Conservation (phyloP, 2,329 filamentous ascomycete genomes). For the Podosphaera aphanis region DNA sequence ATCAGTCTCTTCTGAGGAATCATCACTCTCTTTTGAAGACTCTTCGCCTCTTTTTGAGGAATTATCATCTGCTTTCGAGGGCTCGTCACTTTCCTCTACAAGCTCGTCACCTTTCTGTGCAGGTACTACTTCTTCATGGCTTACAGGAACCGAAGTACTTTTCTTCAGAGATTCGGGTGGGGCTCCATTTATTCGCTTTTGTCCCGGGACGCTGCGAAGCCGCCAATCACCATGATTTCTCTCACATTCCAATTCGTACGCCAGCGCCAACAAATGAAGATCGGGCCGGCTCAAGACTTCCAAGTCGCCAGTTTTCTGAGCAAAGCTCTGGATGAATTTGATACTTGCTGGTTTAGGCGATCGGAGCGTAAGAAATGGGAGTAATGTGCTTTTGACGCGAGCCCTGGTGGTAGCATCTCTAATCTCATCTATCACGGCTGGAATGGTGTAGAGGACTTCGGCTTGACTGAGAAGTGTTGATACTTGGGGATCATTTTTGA, state of each 20-base stretch:
- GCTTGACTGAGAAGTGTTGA: conserved; percentile 61
- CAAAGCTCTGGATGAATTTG: conserved; percentile 61
- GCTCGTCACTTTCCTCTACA: neutral
- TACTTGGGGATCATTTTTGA: conserved; percentile 74
- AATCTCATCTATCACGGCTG: conserved; percentile 70
- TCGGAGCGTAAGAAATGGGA: conserved; percentile 63
- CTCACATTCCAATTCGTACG: conserved; percentile 88
- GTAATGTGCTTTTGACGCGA: conserved; percentile 60
- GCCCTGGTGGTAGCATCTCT: conserved; percentile 58
- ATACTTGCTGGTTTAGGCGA: conserved; percentile 55
- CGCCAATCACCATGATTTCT: conserved; percentile 76
- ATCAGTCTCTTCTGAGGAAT: no score
- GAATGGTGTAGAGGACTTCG: conserved; percentile 59
- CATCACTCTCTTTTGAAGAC: no score
- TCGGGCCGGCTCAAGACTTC: conserved; percentile 73
- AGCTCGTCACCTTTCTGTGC: neutral
- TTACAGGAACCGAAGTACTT: neutral
- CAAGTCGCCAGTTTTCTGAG: conserved; percentile 70
- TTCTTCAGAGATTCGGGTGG: conserved; percentile 16
- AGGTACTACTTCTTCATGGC: neutral
- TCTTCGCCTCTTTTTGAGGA: no score
- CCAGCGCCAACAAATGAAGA: conserved; percentile 68
- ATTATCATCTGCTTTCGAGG: no score
- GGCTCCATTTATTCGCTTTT: conserved; percentile 53
- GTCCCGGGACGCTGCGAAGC: conserved; percentile 52